phyloP scores from a whole-genome alignment of 441 rosid genomes.

The Populus tomentosa region DNA sequence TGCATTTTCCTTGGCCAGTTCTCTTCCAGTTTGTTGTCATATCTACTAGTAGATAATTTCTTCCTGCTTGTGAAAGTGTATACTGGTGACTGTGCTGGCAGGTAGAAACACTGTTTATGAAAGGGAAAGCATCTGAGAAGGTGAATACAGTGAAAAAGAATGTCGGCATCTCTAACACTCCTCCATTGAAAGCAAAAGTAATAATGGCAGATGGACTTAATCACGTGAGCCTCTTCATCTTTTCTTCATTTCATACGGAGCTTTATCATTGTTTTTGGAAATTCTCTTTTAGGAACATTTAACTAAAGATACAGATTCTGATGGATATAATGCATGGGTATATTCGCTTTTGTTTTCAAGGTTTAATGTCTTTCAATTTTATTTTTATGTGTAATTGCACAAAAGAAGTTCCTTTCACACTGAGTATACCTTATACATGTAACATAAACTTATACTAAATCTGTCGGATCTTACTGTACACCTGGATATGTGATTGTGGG shows the following conservation, averaged over 20 bases:
- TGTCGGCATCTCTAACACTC: conserved; percentile 21
- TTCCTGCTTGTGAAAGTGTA: conserved; percentile 1
- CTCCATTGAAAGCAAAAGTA: conserved; percentile 50
- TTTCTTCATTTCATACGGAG: not conserved
- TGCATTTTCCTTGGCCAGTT: not conserved
- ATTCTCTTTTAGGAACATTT: not conserved
- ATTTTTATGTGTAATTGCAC: not conserved
- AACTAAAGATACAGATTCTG: not conserved
- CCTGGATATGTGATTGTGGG: not conserved
- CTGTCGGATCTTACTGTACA: not conserved
- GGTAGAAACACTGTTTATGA: conserved; percentile 51
- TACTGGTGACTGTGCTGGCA: conserved; percentile 34
- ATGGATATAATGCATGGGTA: not conserved
- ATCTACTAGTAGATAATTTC: not conserved
- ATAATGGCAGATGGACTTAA: conserved; percentile 75
- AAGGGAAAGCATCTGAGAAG: conserved; percentile 47
- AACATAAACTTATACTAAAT: not conserved
- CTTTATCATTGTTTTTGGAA: not conserved
- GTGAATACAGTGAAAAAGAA: conserved; percentile 51
- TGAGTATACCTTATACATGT: not conserved
- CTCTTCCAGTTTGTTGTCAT: too few relatives aligned
- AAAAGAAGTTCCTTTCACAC: not conserved
- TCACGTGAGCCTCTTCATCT: conserved; percentile 32
- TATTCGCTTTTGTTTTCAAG: not conserved
- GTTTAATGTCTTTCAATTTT: not conserved